Evolutionary conservation across 768 basidiomycete genomes (phyloP).

Genomic region (Tylopilus cervinicoccineus): DNA sequence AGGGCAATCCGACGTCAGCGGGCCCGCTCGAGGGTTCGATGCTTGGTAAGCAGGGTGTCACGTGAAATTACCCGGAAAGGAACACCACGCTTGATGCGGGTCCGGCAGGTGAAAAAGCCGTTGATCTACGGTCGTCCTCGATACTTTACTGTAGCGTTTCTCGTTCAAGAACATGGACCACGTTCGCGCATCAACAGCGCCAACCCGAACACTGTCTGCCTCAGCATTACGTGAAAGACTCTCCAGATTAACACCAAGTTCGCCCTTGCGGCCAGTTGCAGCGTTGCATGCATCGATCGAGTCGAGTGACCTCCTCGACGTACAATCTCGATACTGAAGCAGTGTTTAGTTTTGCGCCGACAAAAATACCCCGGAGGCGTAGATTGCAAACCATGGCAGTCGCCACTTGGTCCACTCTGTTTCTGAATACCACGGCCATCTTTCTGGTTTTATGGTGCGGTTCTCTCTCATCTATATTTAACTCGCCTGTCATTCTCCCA

Average conservation of each 20-base stretch:
- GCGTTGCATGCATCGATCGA: constrained; percentile 71
- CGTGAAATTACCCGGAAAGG: neutral
- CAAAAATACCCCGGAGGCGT: constrained; percentile 80
- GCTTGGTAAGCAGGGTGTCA: neutral
- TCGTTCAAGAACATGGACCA: constrained; percentile 38
- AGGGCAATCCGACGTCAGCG: no score
- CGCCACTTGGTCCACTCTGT: constrained; percentile 81
- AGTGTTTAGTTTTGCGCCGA: constrained; percentile 69
- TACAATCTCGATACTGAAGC: neutral
- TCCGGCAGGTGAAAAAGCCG: neutral
- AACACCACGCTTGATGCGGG: no score
- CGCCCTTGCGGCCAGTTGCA: constrained; percentile 58
- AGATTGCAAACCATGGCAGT: constrained; percentile 88
- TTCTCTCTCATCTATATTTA: neutral
- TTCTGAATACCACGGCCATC: constrained; percentile 58
- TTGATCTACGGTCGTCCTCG: no score
- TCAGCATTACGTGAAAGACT: constrained; percentile 58
- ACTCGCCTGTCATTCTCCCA: constrained; percentile 1
- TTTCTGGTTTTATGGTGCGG: constrained; percentile 84
- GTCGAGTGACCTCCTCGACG: constrained; percentile 39
- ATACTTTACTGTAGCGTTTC: no score
- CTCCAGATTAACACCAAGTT: constrained; percentile 49
- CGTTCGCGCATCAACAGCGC: constrained; percentile 29
- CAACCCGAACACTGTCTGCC: constrained; percentile 55
- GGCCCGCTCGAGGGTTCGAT: no score